These are phyloP conservation scores for Paracorniculantispora psalliotae DNA, from an alignment of 2,329 filamentous ascomycete species.

Conservation along the genomic window DNA sequence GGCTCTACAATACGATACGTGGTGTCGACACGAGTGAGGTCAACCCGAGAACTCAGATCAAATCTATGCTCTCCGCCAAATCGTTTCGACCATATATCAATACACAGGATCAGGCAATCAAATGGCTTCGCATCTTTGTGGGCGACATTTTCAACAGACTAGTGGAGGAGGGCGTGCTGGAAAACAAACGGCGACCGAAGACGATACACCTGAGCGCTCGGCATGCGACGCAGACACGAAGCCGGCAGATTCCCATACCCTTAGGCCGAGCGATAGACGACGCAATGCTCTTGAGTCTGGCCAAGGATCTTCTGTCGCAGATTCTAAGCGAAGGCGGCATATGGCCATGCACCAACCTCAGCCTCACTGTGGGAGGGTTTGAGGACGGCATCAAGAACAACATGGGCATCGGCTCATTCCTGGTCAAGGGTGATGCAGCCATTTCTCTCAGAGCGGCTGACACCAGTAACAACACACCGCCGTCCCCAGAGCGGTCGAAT, in stretches of 20 bases:
- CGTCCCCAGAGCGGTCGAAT: slow-evolving; percentile 20
- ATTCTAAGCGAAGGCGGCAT: slow-evolving; percentile 71
- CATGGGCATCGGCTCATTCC: slow-evolving; percentile 77
- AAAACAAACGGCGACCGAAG: slow-evolving; percentile 80
- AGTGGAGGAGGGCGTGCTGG: slow-evolving; percentile 83
- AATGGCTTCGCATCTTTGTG: slow-evolving; percentile 86
- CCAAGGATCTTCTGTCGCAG: slow-evolving; percentile 71
- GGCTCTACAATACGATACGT: slow-evolving; percentile 80
- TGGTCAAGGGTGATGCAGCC: slow-evolving; percentile 70
- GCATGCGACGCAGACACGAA: slow-evolving; percentile 66
- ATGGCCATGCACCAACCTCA: slow-evolving; percentile 91
- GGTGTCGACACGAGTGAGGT: slow-evolving; percentile 86
- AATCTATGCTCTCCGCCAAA: slow-evolving; percentile 95
- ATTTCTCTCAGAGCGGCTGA: slow-evolving; percentile 29
- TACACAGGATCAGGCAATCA: slow-evolving; percentile 68
- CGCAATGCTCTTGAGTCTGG: slow-evolving; percentile 65
- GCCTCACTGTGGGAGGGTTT: slow-evolving; percentile 83
- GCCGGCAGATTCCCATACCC: slow-evolving; percentile 71
- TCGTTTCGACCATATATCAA: slow-evolving; percentile 85
- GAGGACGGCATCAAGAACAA: slow-evolving; percentile 83
- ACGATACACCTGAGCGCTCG: slow-evolving; percentile 82
- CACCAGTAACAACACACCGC: slow-evolving; percentile 11
- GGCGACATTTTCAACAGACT: slow-evolving; percentile 87
- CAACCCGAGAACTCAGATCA: slow-evolving; percentile 86
- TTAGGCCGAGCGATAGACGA: slow-evolving; percentile 71